Conservation (phyloP, 1,139 yeast genomes). For the Taphrina deformans region DNA sequence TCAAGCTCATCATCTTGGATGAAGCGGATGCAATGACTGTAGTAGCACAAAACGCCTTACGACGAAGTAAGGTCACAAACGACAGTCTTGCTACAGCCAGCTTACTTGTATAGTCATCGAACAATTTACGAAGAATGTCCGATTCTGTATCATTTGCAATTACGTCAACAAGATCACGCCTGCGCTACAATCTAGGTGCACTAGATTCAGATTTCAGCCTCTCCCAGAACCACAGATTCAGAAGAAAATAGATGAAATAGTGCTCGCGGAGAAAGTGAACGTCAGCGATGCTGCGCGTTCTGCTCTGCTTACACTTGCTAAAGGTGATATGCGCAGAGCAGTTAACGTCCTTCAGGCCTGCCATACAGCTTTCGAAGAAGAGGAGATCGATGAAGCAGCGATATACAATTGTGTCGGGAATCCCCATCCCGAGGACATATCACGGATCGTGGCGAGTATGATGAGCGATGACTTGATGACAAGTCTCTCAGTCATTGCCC, state of each 20-base stretch:
- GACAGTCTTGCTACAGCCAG: not conserved
- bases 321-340: constrained; percentile 96
- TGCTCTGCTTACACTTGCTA: constrained; percentile 67
- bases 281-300: constrained; percentile 61
- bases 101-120: constrained; percentile 58
- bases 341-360: constrained; percentile 94
- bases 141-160: constrained; percentile 94
- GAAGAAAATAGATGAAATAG: constrained; percentile 65
- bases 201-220: constrained; percentile 90
- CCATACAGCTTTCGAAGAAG: constrained; percentile 62
- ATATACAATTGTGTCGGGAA: constrained; percentile 95
- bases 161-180: constrained; percentile 95
- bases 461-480: constrained; percentile 87
- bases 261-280: constrained; percentile 63
- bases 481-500: constrained; percentile 46
- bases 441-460: constrained; percentile 69
- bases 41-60: constrained; percentile 91
- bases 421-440: constrained; percentile 85
- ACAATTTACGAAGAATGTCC: constrained; percentile 87
- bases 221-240: constrained; percentile 65
- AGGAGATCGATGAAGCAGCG: constrained; percentile 61
- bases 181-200: constrained; percentile 89
- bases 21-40: constrained; percentile 99
- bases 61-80: constrained; percentile 55
- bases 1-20: constrained; percentile 87